phyloP scores from a whole-genome alignment of 2,329 filamentous ascomycete genomes.

The Fonsecaea monophora region DNA sequence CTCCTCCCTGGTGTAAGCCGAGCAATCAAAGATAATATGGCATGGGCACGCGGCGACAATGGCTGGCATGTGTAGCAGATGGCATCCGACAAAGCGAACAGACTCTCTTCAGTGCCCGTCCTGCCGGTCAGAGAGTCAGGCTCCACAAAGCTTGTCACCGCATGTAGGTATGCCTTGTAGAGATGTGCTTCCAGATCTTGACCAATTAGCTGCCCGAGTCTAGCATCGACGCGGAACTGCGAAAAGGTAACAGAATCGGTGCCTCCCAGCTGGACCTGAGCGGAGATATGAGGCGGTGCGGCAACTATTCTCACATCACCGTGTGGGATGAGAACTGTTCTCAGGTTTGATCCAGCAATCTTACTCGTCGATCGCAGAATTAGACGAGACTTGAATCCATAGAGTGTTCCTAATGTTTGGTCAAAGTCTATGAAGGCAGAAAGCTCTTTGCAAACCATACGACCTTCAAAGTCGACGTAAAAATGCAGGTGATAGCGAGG shows the following conservation, averaged over 20 bases:
- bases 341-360: conserved; percentile 7
- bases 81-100: conserved; percentile 40
- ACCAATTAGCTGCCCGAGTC: conserved; percentile 37
- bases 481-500: conserved; percentile 48
- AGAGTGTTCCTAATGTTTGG: conserved; percentile 57
- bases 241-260: conserved; percentile 32
- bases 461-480: conserved; percentile 39
- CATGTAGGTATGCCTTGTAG: conserved; percentile 47
- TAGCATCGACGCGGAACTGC: conserved; percentile 40
- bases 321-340: conserved; percentile 42
- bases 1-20: conserved; percentile 17
- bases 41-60: conserved; percentile 19
- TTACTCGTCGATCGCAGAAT: conserved; percentile 48
- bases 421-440: conserved; percentile 49
- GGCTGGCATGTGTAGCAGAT: conserved; percentile 21
- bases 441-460: conserved; percentile 32
- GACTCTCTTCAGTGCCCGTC: conserved; percentile 45
- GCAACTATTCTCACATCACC: conserved; percentile 32
- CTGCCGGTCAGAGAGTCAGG: conserved; percentile 46
- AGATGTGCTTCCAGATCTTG: conserved; percentile 37
- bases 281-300: conserved; percentile 31
- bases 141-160: conserved; percentile 46
- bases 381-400: conserved; percentile 59
- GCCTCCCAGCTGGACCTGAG: conserved; percentile 30
- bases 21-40: conserved; percentile 20